phyloP scores from a whole-genome alignment of 1,284 basidiomycete genomes.

The Leccinum cinnamomeum region DNA sequence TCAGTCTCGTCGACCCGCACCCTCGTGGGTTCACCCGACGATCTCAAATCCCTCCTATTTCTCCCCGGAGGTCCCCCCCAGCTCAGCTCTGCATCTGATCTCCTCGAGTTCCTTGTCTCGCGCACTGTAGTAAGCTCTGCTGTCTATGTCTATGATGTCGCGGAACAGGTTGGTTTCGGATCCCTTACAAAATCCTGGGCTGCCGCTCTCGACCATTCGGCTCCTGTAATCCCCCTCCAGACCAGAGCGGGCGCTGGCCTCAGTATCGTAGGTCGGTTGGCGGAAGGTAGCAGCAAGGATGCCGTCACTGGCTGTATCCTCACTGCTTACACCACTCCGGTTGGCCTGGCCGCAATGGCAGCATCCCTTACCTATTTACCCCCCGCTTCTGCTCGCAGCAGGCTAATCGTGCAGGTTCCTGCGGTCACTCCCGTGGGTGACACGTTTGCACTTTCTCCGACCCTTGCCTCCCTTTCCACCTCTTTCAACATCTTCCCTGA shows the following conservation, averaged over 20 bases:
- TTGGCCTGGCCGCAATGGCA: slow-evolving; percentile 76
- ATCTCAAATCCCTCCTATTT: slow-evolving; percentile 21
- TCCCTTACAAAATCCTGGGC: slow-evolving; percentile 64
- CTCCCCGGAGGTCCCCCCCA: slow-evolving; percentile 34
- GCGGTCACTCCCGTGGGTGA: slow-evolving; percentile 65
- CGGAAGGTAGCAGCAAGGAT: slow-evolving; percentile 73
- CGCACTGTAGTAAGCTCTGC: slow-evolving; percentile 54
- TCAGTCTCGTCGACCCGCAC: slow-evolving; percentile 15
- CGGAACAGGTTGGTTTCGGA: slow-evolving; percentile 78
- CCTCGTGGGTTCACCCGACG: slow-evolving; percentile 24
- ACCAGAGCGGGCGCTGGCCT: slow-evolving; percentile 88
- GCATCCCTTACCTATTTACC: slow-evolving; percentile 69
- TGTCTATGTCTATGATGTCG: slow-evolving; percentile 79
- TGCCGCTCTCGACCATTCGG: slow-evolving; percentile 39
- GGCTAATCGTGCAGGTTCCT: slow-evolving; percentile 79
- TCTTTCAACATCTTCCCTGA: slow-evolving; percentile 63
- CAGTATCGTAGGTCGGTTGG: slow-evolving; percentile 78
- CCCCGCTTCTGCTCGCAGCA: slow-evolving; percentile 54
- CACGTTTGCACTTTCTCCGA: slow-evolving; percentile 68
- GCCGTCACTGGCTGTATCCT: slow-evolving; percentile 56
- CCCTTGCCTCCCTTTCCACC: slow-evolving; percentile 66
- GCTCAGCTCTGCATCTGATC: slow-evolving; percentile 53
- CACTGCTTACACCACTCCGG: slow-evolving; percentile 76
- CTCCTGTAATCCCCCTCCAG: slow-evolving; percentile 71
- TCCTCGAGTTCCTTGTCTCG: slow-evolving; percentile 68